Percentiles rank a stretch among this genome's conserved stretches.
Conservation (phyloP, 768 basidiomycete genomes). For the Gloeostereum incarnatum region DNA sequence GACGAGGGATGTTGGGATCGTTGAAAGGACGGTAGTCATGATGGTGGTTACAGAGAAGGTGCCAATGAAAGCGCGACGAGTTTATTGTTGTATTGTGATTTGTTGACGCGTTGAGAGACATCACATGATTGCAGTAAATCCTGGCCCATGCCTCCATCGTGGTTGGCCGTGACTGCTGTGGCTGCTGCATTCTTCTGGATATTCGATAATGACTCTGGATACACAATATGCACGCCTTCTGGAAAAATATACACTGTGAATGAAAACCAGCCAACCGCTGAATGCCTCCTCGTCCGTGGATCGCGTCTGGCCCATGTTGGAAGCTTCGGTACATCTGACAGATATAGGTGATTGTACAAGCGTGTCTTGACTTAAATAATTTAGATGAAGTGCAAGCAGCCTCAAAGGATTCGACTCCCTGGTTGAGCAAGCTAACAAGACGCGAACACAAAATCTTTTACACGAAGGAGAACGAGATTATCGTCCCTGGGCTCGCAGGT, state of each 20-base stretch:
- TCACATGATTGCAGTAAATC: too few relatives aligned
- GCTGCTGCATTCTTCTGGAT: conserved; percentile 3
- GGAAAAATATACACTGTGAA: conserved; percentile 67
- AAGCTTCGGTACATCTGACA: conserved; percentile 27
- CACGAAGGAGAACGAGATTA: conserved; percentile 25
- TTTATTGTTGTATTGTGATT: too few relatives aligned
- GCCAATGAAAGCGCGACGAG: too few relatives aligned
- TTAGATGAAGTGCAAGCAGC: neutral
- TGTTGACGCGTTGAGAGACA: too few relatives aligned
- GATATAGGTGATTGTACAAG: neutral
- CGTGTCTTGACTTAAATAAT: neutral
- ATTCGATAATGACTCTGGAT: conserved; percentile 13
- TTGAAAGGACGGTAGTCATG: too few relatives aligned
- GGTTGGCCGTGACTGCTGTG: too few relatives aligned
- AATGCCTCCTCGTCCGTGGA: conserved; percentile 52
- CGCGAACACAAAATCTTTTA: conserved; percentile 7
- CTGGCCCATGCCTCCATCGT: too few relatives aligned
- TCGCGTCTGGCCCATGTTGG: conserved; percentile 40
- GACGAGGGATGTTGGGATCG: too few relatives aligned
- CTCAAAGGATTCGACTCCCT: neutral
- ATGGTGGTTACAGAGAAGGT: too few relatives aligned
- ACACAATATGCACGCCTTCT: conserved; percentile 48
- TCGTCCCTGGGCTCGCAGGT: conserved; percentile 75
- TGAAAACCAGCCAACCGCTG: conserved; percentile 32
- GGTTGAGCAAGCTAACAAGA: conserved; percentile 6